phyloP scores from a whole-genome alignment of 169 alveolate genomes.

The Plasmodium fragile region DNA sequence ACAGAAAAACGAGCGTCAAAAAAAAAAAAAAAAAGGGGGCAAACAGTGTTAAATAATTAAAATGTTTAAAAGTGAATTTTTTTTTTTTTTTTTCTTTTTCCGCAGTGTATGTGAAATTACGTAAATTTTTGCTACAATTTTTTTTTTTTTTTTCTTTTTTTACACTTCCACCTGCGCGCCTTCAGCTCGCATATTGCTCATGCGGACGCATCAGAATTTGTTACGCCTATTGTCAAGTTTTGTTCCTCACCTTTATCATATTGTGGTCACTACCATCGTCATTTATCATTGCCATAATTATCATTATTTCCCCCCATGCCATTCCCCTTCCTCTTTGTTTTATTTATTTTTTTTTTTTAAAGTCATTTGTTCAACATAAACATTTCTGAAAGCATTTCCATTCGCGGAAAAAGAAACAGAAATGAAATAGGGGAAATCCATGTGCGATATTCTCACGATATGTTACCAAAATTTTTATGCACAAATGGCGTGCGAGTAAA shows the following conservation, averaged over 20 bases:
- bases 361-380: background rate
- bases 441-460: background rate
- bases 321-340: background rate
- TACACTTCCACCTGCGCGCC: background rate
- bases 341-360: background rate
- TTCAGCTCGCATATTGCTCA: slow-evolving; percentile 6
- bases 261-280: background rate
- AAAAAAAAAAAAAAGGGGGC: too few relatives aligned
- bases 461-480: background rate
- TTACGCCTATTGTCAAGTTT: background rate
- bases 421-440: background rate
- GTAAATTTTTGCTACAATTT: background rate
- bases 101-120: background rate
- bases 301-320: background rate
- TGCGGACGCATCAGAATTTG: slow-evolving; percentile 3
- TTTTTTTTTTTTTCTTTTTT: background rate
- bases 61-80: background rate
- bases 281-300: background rate
- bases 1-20: background rate
- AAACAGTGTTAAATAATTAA: background rate
- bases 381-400: background rate
- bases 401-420: background rate
- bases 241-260: background rate
- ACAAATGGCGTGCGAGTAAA: background rate
- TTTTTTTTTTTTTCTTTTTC: background rate